Base-by-base conservation (phyloP, 192 early-diverging fungal species). In the Backusella liffmaniae region DNA sequence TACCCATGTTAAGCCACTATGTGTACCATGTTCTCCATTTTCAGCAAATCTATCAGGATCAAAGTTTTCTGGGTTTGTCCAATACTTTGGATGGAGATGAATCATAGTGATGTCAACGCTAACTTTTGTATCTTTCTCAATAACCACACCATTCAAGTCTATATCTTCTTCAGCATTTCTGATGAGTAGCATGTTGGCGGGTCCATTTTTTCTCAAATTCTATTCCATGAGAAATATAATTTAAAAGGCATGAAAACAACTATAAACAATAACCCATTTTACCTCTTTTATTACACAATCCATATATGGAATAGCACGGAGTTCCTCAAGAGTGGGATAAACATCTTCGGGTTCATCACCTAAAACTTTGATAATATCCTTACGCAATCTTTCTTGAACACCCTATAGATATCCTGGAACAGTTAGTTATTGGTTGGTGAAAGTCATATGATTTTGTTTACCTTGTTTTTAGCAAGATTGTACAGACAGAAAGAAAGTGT, bases 71-170 rank as follows among this genome's bases (percentile, higher is more conserved):
- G 81, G 74, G 44, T 82, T 51, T 7, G 39, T 67, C 77, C 81
- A 82, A 18, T 65, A 26, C 35, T 62, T 16, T 30, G 77, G 70
- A 51, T 79, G 72, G 46, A 68, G 71, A 65, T 82, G 81, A 7
- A 76, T 18, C 21, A 29, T 62, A 23, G 8, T 66, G 36, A 79
- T 76, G 37, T 79, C 78, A 65, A 53, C 13, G 18, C 21, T 21
- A 26, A 88, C 66, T 5, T 71, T 76, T n/a, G 84, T 86, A 0
- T 82, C 80, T 77, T 89, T 85, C 5, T 79, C 79, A 1, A 90
- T 80, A 66, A 81, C 35, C 5, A 79, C 79, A 46, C 76, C 77
- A 72, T 79, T 77, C 10, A 82, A n/a, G 9, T 66, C 72, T 4
- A 72, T 79, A 49, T 82, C 81, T 51, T 76, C 70, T 15, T 21